Conservation (phyloP, 2,329 filamentous ascomycete species). For the Botrytis fabae region DNA sequence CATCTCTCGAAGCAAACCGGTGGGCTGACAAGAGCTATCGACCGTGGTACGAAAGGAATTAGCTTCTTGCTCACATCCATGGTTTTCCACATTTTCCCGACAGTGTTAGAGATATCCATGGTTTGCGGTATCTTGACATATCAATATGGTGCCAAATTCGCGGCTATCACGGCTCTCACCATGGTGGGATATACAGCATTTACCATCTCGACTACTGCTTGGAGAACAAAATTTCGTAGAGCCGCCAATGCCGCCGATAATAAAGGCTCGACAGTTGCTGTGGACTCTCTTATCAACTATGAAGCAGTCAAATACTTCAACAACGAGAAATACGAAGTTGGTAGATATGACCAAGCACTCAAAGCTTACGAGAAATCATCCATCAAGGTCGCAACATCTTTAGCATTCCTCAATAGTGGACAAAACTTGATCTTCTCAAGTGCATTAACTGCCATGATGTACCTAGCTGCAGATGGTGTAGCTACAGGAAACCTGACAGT, state of each 20-base stretch:
- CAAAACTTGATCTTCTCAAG: conserved; percentile 97
- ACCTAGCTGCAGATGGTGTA: conserved; percentile 87
- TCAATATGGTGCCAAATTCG: conserved; percentile 90
- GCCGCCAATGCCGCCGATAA: conserved; percentile 97
- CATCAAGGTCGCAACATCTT: conserved; percentile 93
- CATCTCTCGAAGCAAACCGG: conserved; percentile 94
- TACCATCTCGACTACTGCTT: conserved; percentile 93
- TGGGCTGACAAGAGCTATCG: conserved; percentile 88
- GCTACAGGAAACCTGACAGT: conserved; percentile 80
- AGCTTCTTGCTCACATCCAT: conserved; percentile 96
- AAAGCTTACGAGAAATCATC: conserved; percentile 87
- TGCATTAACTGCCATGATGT: conserved; percentile 97
- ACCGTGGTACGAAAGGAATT: conserved; percentile 96
- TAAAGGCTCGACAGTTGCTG: conserved; percentile 88
- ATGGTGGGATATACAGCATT: conserved; percentile 97
- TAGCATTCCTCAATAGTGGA: conserved; percentile 89
- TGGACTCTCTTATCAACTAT: conserved; percentile 97
- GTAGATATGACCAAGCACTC: conserved; percentile 84
- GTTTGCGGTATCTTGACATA: conserved; percentile 96
- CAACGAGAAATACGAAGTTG: conserved; percentile 93
- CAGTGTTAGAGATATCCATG: conserved; percentile 88
- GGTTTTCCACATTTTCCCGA: conserved; percentile 96
- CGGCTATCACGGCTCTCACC: conserved; percentile 82
- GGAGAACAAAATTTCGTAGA: conserved; percentile 94
- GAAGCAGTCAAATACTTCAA: conserved; percentile 99